A percentile compares a stretch with the other conserved stretches of the same genome.
Conservation (phyloP, 2,329 filamentous ascomycete species). For the Bipolaris cookei region DNA sequence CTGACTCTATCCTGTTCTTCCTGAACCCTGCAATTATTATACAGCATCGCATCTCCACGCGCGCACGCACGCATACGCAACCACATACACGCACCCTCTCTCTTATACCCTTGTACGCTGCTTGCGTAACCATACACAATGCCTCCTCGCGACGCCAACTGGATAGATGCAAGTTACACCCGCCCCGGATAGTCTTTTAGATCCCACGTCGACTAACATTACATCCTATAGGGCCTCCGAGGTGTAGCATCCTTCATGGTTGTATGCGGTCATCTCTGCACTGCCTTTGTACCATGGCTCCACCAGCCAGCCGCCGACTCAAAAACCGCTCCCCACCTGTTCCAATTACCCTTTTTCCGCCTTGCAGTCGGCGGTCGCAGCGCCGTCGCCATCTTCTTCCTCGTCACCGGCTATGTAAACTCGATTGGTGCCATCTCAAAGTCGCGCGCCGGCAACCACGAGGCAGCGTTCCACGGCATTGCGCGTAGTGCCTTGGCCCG, state of each 20-base stretch:
- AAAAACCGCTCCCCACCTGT: slow-evolving; percentile 55
- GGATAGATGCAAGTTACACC: slow-evolving; percentile 46
- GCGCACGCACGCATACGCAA: too few relatives aligned
- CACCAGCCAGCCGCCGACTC: slow-evolving; percentile 51
- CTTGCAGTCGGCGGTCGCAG: slow-evolving; percentile 61
- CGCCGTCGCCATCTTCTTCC: slow-evolving; percentile 50
- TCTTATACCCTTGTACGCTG: slow-evolving; percentile 14
- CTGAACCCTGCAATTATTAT: slow-evolving; percentile 14
- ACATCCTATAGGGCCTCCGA: slow-evolving; percentile 47
- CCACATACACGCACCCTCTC: slow-evolving; percentile 6
- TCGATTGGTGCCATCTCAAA: slow-evolving; percentile 66
- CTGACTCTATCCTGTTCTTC: slow-evolving; percentile 7
- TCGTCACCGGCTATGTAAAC: slow-evolving; percentile 70
- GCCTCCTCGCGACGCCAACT: slow-evolving; percentile 49
- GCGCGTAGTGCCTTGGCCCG: slow-evolving; percentile 65
- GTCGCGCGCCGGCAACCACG: slow-evolving; percentile 60
- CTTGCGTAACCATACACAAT: slow-evolving; percentile 27
- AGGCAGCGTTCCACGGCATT: slow-evolving; percentile 61
- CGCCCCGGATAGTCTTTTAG: slow-evolving; percentile 1
- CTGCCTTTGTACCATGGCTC: slow-evolving; percentile 51
- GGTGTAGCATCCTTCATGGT: slow-evolving; percentile 53
- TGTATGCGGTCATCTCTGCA: slow-evolving; percentile 52
- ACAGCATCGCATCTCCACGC: background rate
- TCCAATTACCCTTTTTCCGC: slow-evolving; percentile 66
- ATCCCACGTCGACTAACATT: slow-evolving; percentile 33